A percentile compares a stretch with the other conserved stretches of the same genome.
These are phyloP conservation scores for Vigna hirtella DNA, from an alignment of 306 rosid genomes.

Conservation along the genomic window DNA sequence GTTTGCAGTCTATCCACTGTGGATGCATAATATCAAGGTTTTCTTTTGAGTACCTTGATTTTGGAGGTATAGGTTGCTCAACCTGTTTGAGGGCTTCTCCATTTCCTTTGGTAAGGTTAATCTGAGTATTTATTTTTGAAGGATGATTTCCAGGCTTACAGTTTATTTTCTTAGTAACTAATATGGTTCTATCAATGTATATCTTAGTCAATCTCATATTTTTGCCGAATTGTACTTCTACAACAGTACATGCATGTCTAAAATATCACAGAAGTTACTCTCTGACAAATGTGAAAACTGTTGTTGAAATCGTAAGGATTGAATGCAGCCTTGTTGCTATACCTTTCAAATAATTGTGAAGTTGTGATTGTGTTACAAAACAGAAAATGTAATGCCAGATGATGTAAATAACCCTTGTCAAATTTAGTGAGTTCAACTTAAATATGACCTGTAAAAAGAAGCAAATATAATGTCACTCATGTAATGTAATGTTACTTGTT, in stretches of 20 bases:
- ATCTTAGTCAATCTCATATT: constrained; percentile 28
- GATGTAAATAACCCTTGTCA: neutral
- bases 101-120: constrained; percentile 60
- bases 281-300: neutral
- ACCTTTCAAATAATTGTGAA: neutral
- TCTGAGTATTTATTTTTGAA: constrained; percentile 4
- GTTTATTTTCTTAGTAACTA: constrained; percentile 9
- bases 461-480: neutral
- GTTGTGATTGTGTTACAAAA: neutral
- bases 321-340: neutral
- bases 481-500: neutral
- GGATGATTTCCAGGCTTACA: neutral
- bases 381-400: neutral
- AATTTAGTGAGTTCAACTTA: neutral
- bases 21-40: constrained; percentile 74
- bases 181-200: constrained; percentile 10
- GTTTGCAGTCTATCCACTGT: constrained; percentile 81
- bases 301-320: neutral
- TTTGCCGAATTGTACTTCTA: constrained; percentile 23
- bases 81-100: constrained; percentile 62
- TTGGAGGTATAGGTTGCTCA: constrained; percentile 77
- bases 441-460: neutral
- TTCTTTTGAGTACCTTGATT: constrained; percentile 72
- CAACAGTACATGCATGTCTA: constrained; percentile 1
- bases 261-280: neutral